Evolutionary conservation across 2,329 filamentous ascomycete species (phyloP), one percentile per base, ranked within the genome.

Genomic region (Podosphaera xanthii): DNA sequence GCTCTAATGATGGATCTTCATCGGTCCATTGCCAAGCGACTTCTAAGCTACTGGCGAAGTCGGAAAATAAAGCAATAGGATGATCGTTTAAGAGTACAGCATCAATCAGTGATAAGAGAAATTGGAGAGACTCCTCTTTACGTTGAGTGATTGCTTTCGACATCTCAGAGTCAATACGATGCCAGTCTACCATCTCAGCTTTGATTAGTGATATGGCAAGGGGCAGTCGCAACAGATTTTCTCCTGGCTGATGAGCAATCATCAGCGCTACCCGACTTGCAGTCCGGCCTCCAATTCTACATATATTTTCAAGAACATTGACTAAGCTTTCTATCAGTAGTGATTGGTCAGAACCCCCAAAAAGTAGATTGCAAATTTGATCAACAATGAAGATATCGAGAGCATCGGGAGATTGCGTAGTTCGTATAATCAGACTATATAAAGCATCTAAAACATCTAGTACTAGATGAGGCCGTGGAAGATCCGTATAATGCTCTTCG

Each of bases 41-140:
- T 63, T 91, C 84, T 59, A 95, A 76, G 60, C 87, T 94, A 62
- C 81, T 79, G 5, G 87, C 83, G 67, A 96, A 94, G 71, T 97
- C 89, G 1, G 89, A 83, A 65, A 88, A 86, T 55, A 96, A 74
- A 0, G 85, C 86, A 46, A 84, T 79, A 0, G 88, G 87, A 52
- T 83, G 81, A 55, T 89, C 86, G 64, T 81, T 86, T 57, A 94
- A 78, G 7, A 96, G 73, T 0, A 90, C 80, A 50, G 87, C 79
- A 63, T 92, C 85, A 63, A 95, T 75, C 50, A 96, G 75, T 50
- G 83, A 82, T 58, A 84, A 81, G n/a, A 97, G 76, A 68, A 94
- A 86, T 60, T 88, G 81, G 2, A 96, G 72, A 1, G 86, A 87
- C 31, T 78, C 77, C 6, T 82, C 77, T 62, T 89, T 87, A 60